Evolutionary conservation across 2,329 filamentous ascomycete species (phyloP).

Genomic region (Trichoderma lentiforme): DNA sequence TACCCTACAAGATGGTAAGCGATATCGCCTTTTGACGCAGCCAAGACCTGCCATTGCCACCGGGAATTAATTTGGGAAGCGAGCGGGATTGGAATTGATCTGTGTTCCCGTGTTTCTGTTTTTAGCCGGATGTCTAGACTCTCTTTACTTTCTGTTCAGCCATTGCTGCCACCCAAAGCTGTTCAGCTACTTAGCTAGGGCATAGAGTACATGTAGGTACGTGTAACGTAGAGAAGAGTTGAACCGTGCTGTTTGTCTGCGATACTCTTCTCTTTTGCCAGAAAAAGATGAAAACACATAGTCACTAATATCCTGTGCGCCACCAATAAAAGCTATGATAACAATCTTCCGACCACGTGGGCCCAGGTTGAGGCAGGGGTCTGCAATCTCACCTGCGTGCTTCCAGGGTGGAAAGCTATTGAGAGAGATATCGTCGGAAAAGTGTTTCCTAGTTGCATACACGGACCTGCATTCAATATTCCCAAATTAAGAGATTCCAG

Average conservation of each 20-base stretch:
- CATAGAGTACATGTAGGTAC: background rate
- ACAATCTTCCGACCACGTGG: background rate
- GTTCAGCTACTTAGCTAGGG: background rate
- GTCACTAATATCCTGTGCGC: background rate
- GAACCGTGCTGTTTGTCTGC: background rate
- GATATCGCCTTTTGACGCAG: background rate
- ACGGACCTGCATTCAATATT: background rate
- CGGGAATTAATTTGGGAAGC: background rate
- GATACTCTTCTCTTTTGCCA: background rate
- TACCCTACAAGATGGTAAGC: background rate
- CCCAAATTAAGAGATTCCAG: background rate
- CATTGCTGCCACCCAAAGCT: background rate
- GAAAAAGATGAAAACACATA: background rate
- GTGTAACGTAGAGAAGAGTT: background rate
- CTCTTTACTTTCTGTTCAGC: background rate
- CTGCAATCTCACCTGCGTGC: background rate
- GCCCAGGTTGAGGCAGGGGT: background rate
- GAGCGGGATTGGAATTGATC: background rate
- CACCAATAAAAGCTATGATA: background rate
- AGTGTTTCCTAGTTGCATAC: background rate
- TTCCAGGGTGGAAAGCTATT: background rate
- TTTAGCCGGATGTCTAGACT: background rate
- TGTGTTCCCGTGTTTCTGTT: background rate
- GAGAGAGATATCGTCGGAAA: no score
- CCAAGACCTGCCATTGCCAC: conserved; percentile 3